Evolutionary conservation across 305 asterid genomes (phyloP).

Genomic region (Solanum hybrid): DNA sequence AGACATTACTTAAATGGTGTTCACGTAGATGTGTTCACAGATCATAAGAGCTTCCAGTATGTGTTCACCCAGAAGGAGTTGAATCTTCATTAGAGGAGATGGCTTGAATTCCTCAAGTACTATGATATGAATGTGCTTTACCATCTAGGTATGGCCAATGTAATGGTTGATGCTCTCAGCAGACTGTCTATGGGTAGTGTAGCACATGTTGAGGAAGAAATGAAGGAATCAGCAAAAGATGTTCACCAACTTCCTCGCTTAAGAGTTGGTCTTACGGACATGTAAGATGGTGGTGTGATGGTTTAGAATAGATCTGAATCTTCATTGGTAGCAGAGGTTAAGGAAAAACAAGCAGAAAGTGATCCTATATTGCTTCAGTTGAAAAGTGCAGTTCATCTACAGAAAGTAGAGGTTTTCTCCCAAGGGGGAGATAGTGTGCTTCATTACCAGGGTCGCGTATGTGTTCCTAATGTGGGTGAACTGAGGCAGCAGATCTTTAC

Average conservation of each 20-base stretch:
- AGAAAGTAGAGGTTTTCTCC: neutral
- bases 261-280: neutral
- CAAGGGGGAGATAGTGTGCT: neutral
- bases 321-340: neutral
- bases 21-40: neutral
- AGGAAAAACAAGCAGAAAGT: neutral
- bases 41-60: neutral
- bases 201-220: neutral
- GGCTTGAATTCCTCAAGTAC: neutral
- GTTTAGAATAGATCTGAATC: neutral
- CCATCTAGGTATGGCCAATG: neutral
- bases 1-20: neutral
- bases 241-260: neutral
- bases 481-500: neutral
- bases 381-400: neutral
- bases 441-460: neutral
- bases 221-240: neutral
- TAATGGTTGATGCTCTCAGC: neutral
- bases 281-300: neutral
- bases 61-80: neutral
- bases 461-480: neutral
- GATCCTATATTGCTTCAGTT: neutral
- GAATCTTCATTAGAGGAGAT: neutral
- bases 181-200: neutral
- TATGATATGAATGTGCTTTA: neutral